These are phyloP conservation scores for Zalaria obscura DNA, from an alignment of 2,329 filamentous ascomycete genomes.

Conservation along the genomic window DNA sequence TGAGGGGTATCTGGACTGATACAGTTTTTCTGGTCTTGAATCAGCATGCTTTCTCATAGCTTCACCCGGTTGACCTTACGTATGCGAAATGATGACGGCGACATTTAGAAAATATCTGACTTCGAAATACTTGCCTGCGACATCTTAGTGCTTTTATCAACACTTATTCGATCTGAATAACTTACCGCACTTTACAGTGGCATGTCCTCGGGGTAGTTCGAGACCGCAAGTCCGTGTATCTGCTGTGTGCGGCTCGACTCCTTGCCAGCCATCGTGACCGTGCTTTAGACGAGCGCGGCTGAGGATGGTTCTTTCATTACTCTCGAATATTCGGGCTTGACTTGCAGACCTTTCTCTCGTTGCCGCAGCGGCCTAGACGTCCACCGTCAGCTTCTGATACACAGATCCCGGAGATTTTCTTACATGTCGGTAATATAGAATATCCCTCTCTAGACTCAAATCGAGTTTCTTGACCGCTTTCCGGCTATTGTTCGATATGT, in stretches of 20 bases:
- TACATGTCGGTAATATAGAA: slow-evolving; percentile 37
- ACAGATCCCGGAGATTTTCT: slow-evolving; percentile 1
- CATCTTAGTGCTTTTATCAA: slow-evolving; percentile 4
- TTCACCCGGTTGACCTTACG: slow-evolving; percentile 13
- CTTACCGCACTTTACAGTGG: slow-evolving; percentile 35
- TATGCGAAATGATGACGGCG: slow-evolving; percentile 28
- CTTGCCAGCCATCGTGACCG: slow-evolving; percentile 30
- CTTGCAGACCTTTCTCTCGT: slow-evolving; percentile 34
- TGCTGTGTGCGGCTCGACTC: slow-evolving; percentile 29
- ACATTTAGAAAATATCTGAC: slow-evolving; percentile 41
- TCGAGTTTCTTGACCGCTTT: slow-evolving; percentile 37
- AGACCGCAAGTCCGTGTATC: slow-evolving; percentile 35
- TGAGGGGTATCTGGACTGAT: slow-evolving; percentile 39
- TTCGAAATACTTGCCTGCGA: slow-evolving; percentile 38
- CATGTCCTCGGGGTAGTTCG: slow-evolving; percentile 35
- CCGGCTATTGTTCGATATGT: slow-evolving; percentile 35
- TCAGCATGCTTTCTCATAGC: slow-evolving; percentile 7
- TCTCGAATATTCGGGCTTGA: slow-evolving; percentile 38
- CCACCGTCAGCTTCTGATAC: background rate
- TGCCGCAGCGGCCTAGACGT: slow-evolving; percentile 28
- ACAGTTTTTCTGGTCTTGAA: slow-evolving; percentile 28
- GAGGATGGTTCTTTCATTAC: slow-evolving; percentile 34
- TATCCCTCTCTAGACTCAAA: slow-evolving; percentile 35
- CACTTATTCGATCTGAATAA: slow-evolving; percentile 3
- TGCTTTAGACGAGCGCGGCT: slow-evolving; percentile 28